Evolutionary conservation across 2,329 filamentous ascomycete genomes (phyloP), one percentile per base, ranked within the genome.

Genomic region (Coniella vitis): DNA sequence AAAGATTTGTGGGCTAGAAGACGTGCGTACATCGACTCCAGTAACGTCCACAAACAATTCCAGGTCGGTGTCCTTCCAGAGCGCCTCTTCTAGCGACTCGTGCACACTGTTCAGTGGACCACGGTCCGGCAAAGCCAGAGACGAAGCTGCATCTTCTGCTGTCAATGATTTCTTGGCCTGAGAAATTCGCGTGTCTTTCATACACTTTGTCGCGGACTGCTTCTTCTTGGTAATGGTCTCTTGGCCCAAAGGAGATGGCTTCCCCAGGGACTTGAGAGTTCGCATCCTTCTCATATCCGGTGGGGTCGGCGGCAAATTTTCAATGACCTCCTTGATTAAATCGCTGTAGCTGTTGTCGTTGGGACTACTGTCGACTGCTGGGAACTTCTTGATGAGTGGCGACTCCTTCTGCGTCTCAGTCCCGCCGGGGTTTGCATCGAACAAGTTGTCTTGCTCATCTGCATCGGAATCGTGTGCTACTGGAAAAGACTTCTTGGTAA

Each of bases 401-500:
- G 53, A 50, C 25, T 47, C 22, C n/a, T 34, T 29, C 4, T 19
- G 13, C 25, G 19, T 10, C 25, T 16, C 34, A 12, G 20, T 25
- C 41, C 38, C 43, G 20, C 36, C 32, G 8, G 34, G 21, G 8
- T 21, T 35, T 10, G 5, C 5, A 3, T 57, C 56, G 21, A 61
- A 52, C 0, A 65, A 55, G 25, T 65, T 63, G 45, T 68, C 64
- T n/a, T 60, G 58, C 16, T 61, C 59, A 20, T 61, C 54, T 16
- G 55, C 55, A 34, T 57, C 52, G 53, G 56, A 42, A 53, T 56
- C 19, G 34, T 34, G 10, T 29, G 57, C 45, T 22, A 40, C 50
- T 37, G 25, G 39, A 7, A 52, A 48, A 4, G 41, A 54, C 14
- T 55, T 58, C 14, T 47, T 54, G 13, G 51, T 25, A 7, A 56